Evolutionary conservation across 2,329 filamentous ascomycete genomes (phyloP).

Genomic region (Dothistroma septosporum): DNA sequence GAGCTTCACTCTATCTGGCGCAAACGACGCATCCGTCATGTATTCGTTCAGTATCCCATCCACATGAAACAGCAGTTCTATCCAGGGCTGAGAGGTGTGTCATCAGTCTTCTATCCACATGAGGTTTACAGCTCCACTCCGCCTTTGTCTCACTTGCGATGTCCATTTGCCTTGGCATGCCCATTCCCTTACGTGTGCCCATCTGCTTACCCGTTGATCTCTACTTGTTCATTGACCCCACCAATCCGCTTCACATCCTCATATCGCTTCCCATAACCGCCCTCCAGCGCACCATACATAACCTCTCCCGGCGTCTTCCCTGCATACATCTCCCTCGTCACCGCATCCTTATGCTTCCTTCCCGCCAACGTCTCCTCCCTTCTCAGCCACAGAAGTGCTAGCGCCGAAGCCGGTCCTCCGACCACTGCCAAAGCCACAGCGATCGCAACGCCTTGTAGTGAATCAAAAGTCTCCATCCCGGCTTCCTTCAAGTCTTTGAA

Average conservation of each 20-base stretch:
- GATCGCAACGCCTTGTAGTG: slow-evolving; percentile 23
- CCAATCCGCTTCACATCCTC: neutral
- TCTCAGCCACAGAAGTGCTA: slow-evolving; percentile 33
- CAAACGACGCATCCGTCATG: no score
- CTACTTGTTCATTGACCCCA: neutral
- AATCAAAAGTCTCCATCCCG: slow-evolving; percentile 28
- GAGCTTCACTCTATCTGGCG: no score
- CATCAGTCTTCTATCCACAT: no score
- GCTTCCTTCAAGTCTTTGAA: slow-evolving; percentile 35
- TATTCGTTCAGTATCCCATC: no score
- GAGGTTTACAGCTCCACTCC: neutral
- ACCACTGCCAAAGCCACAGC: slow-evolving; percentile 19
- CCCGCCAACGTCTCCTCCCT: slow-evolving; percentile 36
- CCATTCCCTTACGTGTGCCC: neutral
- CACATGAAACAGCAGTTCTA: no score
- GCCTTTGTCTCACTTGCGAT: neutral
- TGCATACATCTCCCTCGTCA: slow-evolving; percentile 15
- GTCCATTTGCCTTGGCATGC: neutral
- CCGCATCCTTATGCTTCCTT: slow-evolving; percentile 25
- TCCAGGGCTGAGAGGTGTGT: no score
- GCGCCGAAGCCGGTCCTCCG: slow-evolving; percentile 32
- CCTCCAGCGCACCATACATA: slow-evolving; percentile 1
- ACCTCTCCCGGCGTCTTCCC: slow-evolving; percentile 13
- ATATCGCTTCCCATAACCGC: neutral
- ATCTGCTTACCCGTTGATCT: slow-evolving; percentile 1